These are phyloP conservation scores for Diaporthe aspalathi DNA, from an alignment of 2,329 filamentous ascomycete species.

Conservation along the genomic window DNA sequence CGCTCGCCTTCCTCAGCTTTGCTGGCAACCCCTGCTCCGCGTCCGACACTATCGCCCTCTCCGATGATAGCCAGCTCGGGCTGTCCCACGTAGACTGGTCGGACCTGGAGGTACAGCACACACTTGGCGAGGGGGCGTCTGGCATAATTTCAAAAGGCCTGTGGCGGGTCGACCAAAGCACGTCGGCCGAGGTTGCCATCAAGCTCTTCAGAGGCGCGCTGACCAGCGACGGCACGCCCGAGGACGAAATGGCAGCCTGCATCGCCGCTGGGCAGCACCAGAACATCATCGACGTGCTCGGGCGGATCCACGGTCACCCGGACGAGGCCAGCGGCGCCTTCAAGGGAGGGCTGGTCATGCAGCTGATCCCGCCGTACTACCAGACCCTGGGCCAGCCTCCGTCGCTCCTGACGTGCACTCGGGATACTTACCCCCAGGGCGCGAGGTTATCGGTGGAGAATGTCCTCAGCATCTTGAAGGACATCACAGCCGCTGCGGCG, in stretches of 20 bases:
- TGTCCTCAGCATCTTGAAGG: slow-evolving; percentile 52
- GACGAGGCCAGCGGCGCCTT: slow-evolving; percentile 45
- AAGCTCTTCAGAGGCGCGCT: slow-evolving; percentile 61
- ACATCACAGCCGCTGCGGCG: slow-evolving; percentile 54
- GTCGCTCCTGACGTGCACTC: slow-evolving; percentile 57
- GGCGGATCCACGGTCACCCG: slow-evolving; percentile 55
- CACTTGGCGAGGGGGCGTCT: slow-evolving; percentile 59
- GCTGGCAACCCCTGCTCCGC: slow-evolving; percentile 59
- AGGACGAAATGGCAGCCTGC: slow-evolving; percentile 61
- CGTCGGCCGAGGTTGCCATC: slow-evolving; percentile 55
- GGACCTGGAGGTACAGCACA: slow-evolving; percentile 53
- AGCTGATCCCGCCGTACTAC: slow-evolving; percentile 58
- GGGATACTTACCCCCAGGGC: slow-evolving; percentile 54
- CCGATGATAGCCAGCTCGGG: neutral
- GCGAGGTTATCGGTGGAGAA: slow-evolving; percentile 46
- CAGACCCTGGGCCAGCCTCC: slow-evolving; percentile 57
- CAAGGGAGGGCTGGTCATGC: slow-evolving; percentile 57
- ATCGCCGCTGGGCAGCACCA: slow-evolving; percentile 58
- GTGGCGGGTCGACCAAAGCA: slow-evolving; percentile 48
- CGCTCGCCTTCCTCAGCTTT: slow-evolving; percentile 59
- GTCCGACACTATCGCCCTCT: slow-evolving; percentile 1
- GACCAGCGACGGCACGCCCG: slow-evolving; percentile 59
- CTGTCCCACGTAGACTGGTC: slow-evolving; percentile 55
- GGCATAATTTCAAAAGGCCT: slow-evolving; percentile 57
- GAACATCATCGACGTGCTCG: slow-evolving; percentile 59